A percentile compares a stretch with the other conserved stretches of the same genome.
Conservation (phyloP, 164 flowering plant species). For the Litsea cubeba region DNA sequence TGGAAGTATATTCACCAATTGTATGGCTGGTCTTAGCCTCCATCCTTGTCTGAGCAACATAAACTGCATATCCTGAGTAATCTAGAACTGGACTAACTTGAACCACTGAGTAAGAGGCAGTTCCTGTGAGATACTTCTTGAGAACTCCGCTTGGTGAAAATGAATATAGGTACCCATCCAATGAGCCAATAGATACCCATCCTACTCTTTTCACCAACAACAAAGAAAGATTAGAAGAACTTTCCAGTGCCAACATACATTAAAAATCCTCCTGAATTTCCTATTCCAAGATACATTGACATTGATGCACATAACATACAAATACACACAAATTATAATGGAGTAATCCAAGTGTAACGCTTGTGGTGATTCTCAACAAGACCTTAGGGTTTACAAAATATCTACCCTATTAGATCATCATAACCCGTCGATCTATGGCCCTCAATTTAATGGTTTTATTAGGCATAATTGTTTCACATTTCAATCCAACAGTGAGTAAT, state of each 20-base stretch:
- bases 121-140: conserved; percentile 42
- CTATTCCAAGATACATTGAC: neutral
- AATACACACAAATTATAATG: too few relatives aligned
- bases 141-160: conserved; percentile 66
- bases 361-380: too few relatives aligned
- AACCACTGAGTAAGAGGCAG: conserved; percentile 42
- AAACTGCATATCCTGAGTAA: conserved; percentile 83
- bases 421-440: too few relatives aligned
- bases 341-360: too few relatives aligned
- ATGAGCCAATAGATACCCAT: conserved; percentile 81
- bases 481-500: too few relatives aligned
- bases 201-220: conserved; percentile 59
- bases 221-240: conserved; percentile 5
- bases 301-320: too few relatives aligned
- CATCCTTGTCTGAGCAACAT: conserved; percentile 62
- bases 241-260: neutral
- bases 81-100: conserved; percentile 80
- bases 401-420: too few relatives aligned
- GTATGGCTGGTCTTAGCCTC: conserved; percentile 46
- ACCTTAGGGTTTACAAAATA: too few relatives aligned
- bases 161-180: conserved; percentile 77
- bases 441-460: too few relatives aligned
- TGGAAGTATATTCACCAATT: conserved; percentile 40
- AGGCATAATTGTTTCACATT: too few relatives aligned
- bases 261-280: neutral